These are phyloP conservation scores for Colletotrichum cereale DNA, from an alignment of 2,329 filamentous ascomycete genomes.

Conservation along the genomic window DNA sequence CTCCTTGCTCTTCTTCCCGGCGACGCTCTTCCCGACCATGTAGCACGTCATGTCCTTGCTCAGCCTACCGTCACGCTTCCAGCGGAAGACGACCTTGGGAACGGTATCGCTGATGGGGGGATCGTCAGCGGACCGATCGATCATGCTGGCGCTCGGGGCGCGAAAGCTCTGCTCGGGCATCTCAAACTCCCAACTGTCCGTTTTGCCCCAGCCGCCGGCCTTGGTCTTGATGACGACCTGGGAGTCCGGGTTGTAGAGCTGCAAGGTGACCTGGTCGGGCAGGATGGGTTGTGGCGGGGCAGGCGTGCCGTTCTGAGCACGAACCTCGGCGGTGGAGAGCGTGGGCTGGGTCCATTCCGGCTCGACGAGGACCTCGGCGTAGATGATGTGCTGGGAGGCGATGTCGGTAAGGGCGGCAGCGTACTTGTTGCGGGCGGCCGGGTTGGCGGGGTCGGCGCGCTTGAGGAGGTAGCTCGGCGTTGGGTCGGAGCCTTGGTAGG, in stretches of 20 bases:
- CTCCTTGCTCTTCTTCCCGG: constrained; percentile 84
- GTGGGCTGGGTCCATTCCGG: constrained; percentile 89
- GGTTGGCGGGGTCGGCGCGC: constrained; percentile 78
- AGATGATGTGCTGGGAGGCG: constrained; percentile 83
- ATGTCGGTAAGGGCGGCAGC: constrained; percentile 88
- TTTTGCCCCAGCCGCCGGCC: constrained; percentile 82
- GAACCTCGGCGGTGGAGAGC: constrained; percentile 83
- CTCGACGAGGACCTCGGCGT: constrained; percentile 85
- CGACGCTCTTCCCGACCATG: constrained; percentile 81
- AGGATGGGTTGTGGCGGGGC: constrained; percentile 76
- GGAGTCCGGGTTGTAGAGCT: constrained; percentile 95
- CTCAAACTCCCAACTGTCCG: constrained; percentile 90
- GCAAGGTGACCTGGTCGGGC: constrained; percentile 83
- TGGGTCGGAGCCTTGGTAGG: constrained; percentile 84
- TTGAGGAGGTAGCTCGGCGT: constrained; percentile 84
- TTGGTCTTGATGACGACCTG: constrained; percentile 78
- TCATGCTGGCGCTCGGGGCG: constrained; percentile 79
- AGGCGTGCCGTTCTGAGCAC: constrained; percentile 73
- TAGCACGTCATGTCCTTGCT: constrained; percentile 91
- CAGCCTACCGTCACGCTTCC: constrained; percentile 89
- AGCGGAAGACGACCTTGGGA: constrained; percentile 86
- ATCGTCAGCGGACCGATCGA: constrained; percentile 77
- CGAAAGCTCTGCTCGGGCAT: constrained; percentile 89
- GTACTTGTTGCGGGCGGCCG: constrained; percentile 84
- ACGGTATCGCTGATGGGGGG: constrained; percentile 60